Percentiles rank a stretch among this genome's conserved stretches.
These are phyloP conservation scores for Elaeagnus macrophylla DNA, from an alignment of 306 rosid genomes.

Conservation along the genomic window DNA sequence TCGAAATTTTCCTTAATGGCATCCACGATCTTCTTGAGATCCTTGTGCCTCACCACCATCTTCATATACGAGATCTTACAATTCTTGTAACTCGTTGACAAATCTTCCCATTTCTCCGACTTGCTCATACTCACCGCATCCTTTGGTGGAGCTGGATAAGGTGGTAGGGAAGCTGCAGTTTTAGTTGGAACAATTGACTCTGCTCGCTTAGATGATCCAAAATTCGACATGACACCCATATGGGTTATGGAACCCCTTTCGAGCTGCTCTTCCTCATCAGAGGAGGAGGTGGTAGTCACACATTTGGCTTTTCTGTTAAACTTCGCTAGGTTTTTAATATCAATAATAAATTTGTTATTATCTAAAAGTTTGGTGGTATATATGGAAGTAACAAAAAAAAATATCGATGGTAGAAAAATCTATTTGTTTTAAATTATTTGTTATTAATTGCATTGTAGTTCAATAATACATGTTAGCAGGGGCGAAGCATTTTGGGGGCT, in stretches of 20 bases:
- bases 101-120: constrained; percentile 30
- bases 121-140: constrained; percentile 19
- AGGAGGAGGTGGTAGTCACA: constrained; percentile 64
- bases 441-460: no score
- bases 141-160: constrained; percentile 17
- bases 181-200: constrained; percentile 25
- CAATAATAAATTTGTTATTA: no score
- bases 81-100: constrained; percentile 22
- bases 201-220: constrained; percentile 41
- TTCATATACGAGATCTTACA: constrained; percentile 57
- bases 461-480: no score
- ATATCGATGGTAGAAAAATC: no score
- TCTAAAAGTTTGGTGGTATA: no score
- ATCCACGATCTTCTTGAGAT: constrained; percentile 83
- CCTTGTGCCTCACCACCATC: constrained; percentile 83
- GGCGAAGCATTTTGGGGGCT: no score
- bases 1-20: constrained; percentile 77
- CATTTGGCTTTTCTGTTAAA: no score
- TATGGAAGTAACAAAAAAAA: no score
- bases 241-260: constrained; percentile 63
- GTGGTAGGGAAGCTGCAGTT: neutral
- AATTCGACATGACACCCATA: constrained; percentile 58
- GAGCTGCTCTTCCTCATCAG: constrained; percentile 43
- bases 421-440: no score
- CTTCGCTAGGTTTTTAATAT: no score